Conservation (phyloP, 169 alveolate genomes). For the Cystoisospora suis region DNA sequence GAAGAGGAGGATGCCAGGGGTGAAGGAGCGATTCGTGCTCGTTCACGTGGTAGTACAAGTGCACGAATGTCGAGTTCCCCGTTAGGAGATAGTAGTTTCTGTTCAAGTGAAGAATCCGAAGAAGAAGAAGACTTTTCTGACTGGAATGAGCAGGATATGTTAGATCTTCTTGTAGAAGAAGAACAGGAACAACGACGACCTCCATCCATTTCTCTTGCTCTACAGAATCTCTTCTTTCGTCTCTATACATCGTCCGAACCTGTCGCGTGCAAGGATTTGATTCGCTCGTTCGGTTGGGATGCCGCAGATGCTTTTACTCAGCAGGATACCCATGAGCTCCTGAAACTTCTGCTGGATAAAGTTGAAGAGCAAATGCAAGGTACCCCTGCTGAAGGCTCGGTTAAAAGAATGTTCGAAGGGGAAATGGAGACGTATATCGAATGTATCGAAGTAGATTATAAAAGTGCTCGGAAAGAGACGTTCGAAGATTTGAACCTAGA, state of each 20-base stretch:
- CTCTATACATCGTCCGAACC: slow-evolving; percentile 89
- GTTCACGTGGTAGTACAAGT: too few species aligned
- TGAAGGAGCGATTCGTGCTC: too few species aligned
- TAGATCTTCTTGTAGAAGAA: slow-evolving; percentile 80
- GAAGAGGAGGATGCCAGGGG: not conserved
- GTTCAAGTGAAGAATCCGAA: slow-evolving; percentile 8
- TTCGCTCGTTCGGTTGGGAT: slow-evolving; percentile 94
- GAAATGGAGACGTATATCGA: slow-evolving; percentile 93
- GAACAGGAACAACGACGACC: slow-evolving; percentile 81
- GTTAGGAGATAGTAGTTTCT: not conserved
- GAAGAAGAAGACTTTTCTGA: slow-evolving; percentile 50
- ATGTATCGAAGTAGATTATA: slow-evolving; percentile 92
- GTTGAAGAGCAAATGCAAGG: slow-evolving; percentile 95
- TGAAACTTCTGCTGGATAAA: slow-evolving; percentile 90
- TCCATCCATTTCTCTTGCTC: slow-evolving; percentile 83
- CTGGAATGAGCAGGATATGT: slow-evolving; percentile 75
- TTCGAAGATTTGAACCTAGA: slow-evolving; percentile 89
- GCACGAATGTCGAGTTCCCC: not conserved
- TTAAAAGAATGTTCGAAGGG: slow-evolving; percentile 93
- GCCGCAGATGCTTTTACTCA: slow-evolving; percentile 94
- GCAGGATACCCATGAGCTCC: slow-evolving; percentile 97
- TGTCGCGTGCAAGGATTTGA: slow-evolving; percentile 73
- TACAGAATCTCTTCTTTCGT: slow-evolving; percentile 92
- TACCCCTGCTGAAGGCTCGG: slow-evolving; percentile 94
- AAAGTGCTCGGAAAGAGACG: slow-evolving; percentile 81